Evolutionary conservation across 768 basidiomycete genomes (phyloP).

Genomic region (Leccinum olivaceopallidum): DNA sequence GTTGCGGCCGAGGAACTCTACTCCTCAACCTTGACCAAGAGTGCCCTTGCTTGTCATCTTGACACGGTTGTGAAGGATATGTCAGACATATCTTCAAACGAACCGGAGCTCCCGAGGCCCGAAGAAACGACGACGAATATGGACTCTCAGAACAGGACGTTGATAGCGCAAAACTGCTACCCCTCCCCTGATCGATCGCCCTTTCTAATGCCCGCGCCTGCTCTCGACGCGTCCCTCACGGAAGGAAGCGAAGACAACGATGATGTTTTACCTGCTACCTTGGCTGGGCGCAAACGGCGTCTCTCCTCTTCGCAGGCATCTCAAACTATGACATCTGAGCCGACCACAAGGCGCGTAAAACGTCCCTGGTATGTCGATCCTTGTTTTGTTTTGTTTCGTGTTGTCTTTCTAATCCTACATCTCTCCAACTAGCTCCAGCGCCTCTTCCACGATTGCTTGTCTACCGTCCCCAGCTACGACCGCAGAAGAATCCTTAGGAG

Average conservation of each 20-base stretch:
- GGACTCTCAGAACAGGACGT: background rate
- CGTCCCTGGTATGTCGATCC: background rate
- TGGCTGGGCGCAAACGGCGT: background rate
- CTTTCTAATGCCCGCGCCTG: background rate
- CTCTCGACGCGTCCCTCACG: background rate
- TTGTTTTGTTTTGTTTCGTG: too few relatives aligned
- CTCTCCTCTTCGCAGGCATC: background rate
- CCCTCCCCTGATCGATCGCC: background rate
- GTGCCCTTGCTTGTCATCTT: slow-evolving; percentile 2
- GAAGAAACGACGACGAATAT: background rate
- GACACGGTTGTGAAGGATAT: slow-evolving; percentile 20
- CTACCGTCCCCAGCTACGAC: background rate
- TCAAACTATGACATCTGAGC: background rate
- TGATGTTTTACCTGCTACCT: background rate
- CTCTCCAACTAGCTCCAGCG: background rate
- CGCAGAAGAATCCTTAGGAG: background rate
- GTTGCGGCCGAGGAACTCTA: background rate
- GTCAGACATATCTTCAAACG: background rate
- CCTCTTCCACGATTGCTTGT: background rate
- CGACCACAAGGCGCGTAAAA: background rate
- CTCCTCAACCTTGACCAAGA: slow-evolving; percentile 9
- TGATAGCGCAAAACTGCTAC: background rate
- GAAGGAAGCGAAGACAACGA: background rate
- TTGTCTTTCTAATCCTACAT: background rate
- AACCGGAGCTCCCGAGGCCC: background rate